Percentiles rank a stretch among this genome's conserved stretches.
phyloP scores from a whole-genome alignment of 2,329 filamentous ascomycete species.

The Pestalotiopsis sp. region DNA sequence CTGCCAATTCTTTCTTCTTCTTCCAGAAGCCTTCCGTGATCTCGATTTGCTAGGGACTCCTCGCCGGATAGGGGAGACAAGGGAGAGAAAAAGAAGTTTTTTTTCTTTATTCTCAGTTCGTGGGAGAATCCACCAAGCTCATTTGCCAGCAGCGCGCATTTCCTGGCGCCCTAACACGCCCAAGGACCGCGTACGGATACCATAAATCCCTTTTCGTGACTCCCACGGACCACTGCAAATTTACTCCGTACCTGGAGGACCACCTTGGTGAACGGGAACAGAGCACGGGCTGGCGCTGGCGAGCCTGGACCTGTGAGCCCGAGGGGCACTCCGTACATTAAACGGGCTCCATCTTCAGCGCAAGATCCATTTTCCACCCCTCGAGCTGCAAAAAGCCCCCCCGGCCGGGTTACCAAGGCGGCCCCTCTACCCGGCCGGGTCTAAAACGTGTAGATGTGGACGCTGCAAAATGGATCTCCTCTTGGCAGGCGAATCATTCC shows the following conservation, averaged over 20 bases:
- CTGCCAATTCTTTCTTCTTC: not conserved
- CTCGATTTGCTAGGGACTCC: not conserved
- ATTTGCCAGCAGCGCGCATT: not conserved
- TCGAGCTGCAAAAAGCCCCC: not conserved
- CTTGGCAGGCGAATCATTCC: not conserved
- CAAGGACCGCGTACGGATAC: not conserved
- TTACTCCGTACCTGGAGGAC: conserved; percentile 8
- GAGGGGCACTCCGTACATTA: not conserved
- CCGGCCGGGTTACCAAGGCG: not conserved
- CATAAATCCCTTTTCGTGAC: not conserved
- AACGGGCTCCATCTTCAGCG: not conserved
- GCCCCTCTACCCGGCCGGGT: not conserved
- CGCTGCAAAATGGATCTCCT: not conserved
- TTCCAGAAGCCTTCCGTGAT: not conserved
- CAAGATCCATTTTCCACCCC: not conserved
- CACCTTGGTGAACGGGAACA: conserved; percentile 5
- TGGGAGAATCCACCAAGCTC: not conserved
- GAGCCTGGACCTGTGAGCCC: not conserved
- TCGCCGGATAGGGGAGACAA: not conserved
- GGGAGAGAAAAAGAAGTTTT: not conserved
- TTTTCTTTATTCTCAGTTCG: not conserved
- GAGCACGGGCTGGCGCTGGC: not conserved
- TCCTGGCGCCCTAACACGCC: not conserved
- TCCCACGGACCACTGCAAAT: not conserved
- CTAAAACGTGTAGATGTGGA: not conserved